phyloP scores from a whole-genome alignment of 2,329 filamentous ascomycete species.

The Trichoderma gracile region DNA sequence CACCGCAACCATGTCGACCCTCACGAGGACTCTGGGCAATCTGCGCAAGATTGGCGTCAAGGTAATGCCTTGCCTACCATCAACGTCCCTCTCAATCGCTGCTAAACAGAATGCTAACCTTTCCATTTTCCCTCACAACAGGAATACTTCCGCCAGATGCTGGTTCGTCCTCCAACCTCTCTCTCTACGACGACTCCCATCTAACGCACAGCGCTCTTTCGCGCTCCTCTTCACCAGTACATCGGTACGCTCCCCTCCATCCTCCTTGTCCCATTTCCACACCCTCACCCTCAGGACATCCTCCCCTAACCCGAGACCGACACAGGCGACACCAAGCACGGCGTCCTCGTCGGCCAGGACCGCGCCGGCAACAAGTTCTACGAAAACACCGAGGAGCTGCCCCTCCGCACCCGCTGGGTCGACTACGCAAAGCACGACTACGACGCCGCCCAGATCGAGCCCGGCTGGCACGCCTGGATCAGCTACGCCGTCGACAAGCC shows the following conservation, averaged over 20 bases:
- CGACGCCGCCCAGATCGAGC: conserved; percentile 83
- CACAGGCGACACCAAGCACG: conserved; percentile 92
- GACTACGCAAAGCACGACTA: conserved; percentile 90
- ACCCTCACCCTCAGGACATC: too few species aligned
- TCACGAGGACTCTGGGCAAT: conserved; percentile 82
- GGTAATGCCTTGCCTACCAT: conserved; percentile 52
- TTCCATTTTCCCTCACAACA: conserved; percentile 49
- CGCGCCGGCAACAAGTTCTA: conserved; percentile 96
- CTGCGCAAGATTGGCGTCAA: conserved; percentile 85
- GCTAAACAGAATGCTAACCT: neutral
- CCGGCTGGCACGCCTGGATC: conserved; percentile 98
- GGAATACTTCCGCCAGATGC: conserved; percentile 91
- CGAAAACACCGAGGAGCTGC: conserved; percentile 93
- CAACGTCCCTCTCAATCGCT: neutral
- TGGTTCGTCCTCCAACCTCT: conserved; percentile 53
- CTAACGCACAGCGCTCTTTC: conserved; percentile 27
- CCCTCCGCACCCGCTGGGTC: conserved; percentile 95
- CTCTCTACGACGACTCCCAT: conserved; percentile 30
- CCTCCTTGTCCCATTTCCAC: neutral
- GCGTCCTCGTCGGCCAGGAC: conserved; percentile 80
- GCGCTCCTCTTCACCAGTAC: conserved; percentile 46
- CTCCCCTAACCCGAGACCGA: neutral
- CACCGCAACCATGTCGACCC: conserved; percentile 76
- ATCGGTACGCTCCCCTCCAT: conserved; percentile 48
- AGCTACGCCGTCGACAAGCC: conserved; percentile 89